Evolutionary conservation across 768 basidiomycete genomes (phyloP), one percentile per base, ranked within the genome.

Genomic region (Hypsizygus marmoreus): DNA sequence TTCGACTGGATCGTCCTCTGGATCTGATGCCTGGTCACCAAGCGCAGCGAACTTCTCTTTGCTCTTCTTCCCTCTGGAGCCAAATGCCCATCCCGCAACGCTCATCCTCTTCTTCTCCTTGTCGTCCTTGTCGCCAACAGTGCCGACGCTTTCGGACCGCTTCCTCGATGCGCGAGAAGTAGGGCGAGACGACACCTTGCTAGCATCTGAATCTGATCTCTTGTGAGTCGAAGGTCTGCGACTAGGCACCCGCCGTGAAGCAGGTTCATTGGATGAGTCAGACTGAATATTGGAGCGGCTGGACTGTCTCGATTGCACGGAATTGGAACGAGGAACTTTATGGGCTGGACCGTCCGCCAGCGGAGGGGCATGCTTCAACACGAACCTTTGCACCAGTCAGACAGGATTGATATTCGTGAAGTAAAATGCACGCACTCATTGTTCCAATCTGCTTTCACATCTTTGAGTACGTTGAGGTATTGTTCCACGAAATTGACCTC

Each of bases 401-500:
- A n/a, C n/a, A n/a, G n/a, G n/a, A n/a, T n/a, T n/a, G n/a, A n/a
- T n/a, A n/a, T n/a, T n/a, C n/a, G n/a, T n/a, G n/a, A n/a, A n/a
- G n/a, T n/a, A n/a, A n/a, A n/a, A n/a, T n/a, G n/a, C 14, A 69
- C 79, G 40, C 49, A 90, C 87, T 75, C 76, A 46, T 78, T 73
- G 31, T 76, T 72, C 91, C 91, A 95, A 7, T 75, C 74, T 0
- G 69, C 66, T 57, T 79, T 84, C 37, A 84, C 78, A 24, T 90
- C 87, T 34, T 77, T 74, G 55, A 97, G 64, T 8, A 88, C 78
- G n/a, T 84, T 82, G 13, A 83, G 66, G 57, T 90, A 88, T 49
- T 86, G 79, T 49, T 79, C 77, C 13, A 84, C 84, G 55, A 84
- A 95, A 40, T 82, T 81, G 35, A 86, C 65, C 55, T 95, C 86